Base-by-base conservation (phyloP, 495 filamentous ascomycete genomes). In the Penicillium subrubescens region DNA sequence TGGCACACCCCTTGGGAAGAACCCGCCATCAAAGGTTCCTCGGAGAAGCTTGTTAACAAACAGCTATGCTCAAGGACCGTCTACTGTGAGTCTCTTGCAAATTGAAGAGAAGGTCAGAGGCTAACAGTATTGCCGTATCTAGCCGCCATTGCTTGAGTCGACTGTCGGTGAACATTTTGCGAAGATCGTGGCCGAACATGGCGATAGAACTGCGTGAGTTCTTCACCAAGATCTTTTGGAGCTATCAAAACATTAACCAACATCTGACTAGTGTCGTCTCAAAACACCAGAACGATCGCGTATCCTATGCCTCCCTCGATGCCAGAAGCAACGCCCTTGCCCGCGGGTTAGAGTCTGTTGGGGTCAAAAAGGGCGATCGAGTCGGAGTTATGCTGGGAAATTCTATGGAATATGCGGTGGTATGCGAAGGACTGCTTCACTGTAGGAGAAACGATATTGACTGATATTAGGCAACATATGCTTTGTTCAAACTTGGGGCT, bases 301-400 rank as follows among this genome's bases (percentile, higher is more conserved):
- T 92, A 25, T 93, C 89, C 5, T 99, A 97, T 73, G 78, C 88
- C 31, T 78, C 77, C 7, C 86, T 99, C 12, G 90, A 97, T 72
- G 74, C 78, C 6, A 83, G 86, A 55, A 97, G 93, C 68, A 94
- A 92, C 79, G 79, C 83, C 1, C 81, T 99, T 23, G 91, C 94
- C 0, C 81, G 86, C 29, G 93, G 93, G 0, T 75, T 97, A 15
- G 75, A 84, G 35, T 88, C 87, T 1, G 79, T 89, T 2, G 93
- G 93, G 2, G 92, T 97, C 1, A 82, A 80, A 64, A 97, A 92
- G 69, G 94, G 93, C 2, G 92, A 96, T 67, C 83, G 93, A 25
- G 91, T 97, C 12, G 93, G 90, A 10, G 90, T 97, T 15, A 92
- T 88, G 67, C 75, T 97, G 21, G 94, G 95, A 2, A 99, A 97